Percentiles rank a stretch among this genome's conserved stretches.
phyloP scores from a whole-genome alignment of 495 filamentous ascomycete genomes.

The Penicillium argentinense region DNA sequence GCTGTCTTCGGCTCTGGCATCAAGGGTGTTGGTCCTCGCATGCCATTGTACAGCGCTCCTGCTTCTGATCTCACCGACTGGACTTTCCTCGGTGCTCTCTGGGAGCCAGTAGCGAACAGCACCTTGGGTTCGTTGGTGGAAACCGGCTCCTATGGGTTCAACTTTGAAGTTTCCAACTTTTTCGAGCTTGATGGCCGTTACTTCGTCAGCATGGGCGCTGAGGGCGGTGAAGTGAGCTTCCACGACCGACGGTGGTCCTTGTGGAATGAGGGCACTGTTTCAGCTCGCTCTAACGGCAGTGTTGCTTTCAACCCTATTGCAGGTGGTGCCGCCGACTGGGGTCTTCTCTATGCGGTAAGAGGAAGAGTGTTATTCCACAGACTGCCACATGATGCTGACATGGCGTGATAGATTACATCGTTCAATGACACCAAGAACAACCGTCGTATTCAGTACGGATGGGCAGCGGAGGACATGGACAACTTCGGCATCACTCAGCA shows the following conservation, averaged over 20 bases:
- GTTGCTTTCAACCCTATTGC: slow-evolving; percentile 14
- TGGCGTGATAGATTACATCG: slow-evolving; percentile 1
- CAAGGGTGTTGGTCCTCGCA: slow-evolving; percentile 12
- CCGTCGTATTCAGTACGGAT: slow-evolving; percentile 18
- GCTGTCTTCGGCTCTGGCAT: slow-evolving; percentile 19
- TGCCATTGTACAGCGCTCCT: slow-evolving; percentile 13
- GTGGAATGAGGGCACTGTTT: slow-evolving; percentile 17
- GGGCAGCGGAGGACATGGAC: slow-evolving; percentile 15
- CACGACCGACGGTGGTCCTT: slow-evolving; percentile 15
- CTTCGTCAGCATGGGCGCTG: slow-evolving; percentile 19
- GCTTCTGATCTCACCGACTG: slow-evolving; percentile 17
- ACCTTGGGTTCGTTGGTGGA: slow-evolving; percentile 10
- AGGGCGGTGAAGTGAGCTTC: slow-evolving; percentile 18
- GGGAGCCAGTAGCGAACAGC: slow-evolving; percentile 14
- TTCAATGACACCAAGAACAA: slow-evolving; percentile 21
- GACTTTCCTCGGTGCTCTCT: slow-evolving; percentile 19
- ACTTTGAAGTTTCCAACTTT: slow-evolving; percentile 20
- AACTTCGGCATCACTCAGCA: slow-evolving; percentile 15
- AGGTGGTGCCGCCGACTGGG: slow-evolving; percentile 16
- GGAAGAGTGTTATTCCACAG: neutral
- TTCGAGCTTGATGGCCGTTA: slow-evolving; percentile 13
- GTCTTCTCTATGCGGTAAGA: slow-evolving; percentile 17
- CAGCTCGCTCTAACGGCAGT: slow-evolving; percentile 13
- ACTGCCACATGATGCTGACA: neutral
- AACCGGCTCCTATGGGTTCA: slow-evolving; percentile 17